Percentiles rank a stretch among this genome's conserved stretches.
Evolutionary conservation across 1,284 basidiomycete genomes (phyloP).

Genomic region (Cutaneotrichosporon cavernicola): DNA sequence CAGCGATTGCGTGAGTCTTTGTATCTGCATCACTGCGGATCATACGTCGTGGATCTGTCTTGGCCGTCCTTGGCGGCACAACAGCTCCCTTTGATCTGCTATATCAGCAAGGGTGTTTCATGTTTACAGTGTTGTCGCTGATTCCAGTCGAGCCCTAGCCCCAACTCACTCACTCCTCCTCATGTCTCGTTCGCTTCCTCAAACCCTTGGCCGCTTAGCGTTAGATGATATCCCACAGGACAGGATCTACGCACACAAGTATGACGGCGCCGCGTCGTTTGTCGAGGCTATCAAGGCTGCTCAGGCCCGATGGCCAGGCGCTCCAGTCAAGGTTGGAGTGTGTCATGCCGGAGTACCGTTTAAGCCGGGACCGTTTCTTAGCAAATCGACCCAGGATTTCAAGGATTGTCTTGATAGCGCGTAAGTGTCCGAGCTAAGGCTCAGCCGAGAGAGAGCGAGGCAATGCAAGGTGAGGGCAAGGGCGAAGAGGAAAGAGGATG

Average conservation of each 20-base stretch:
- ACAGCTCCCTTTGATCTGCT: too few species aligned
- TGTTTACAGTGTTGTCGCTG: too few species aligned
- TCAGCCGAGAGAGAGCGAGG: background rate
- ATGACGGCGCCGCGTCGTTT: conserved; percentile 37
- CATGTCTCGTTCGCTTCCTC: conserved; percentile 47
- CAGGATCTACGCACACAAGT: conserved; percentile 32
- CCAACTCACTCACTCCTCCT: conserved; percentile 47
- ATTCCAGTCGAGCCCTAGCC: conserved; percentile 34
- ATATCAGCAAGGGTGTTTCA: too few species aligned
- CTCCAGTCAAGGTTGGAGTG: conserved; percentile 43
- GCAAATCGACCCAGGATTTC: conserved; percentile 35
- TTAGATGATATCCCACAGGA: conserved; percentile 31
- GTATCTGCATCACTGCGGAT: too few species aligned
- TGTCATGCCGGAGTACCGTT: conserved; percentile 42
- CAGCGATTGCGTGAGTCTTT: conserved; percentile 31
- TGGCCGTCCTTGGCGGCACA: background rate
- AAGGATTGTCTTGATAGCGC: conserved; percentile 34
- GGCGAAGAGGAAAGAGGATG: too few species aligned
- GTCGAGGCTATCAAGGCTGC: conserved; percentile 35
- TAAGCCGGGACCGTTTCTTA: conserved; percentile 39
- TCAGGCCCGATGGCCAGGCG: conserved; percentile 38
- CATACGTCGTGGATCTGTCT: background rate
- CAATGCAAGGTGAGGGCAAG: too few species aligned
- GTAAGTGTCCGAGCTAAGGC: conserved; percentile 29
- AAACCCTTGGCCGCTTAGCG: conserved; percentile 33